Conservation (phyloP, 2,329 filamentous ascomycete species). For the Cercospora brassicicola region DNA sequence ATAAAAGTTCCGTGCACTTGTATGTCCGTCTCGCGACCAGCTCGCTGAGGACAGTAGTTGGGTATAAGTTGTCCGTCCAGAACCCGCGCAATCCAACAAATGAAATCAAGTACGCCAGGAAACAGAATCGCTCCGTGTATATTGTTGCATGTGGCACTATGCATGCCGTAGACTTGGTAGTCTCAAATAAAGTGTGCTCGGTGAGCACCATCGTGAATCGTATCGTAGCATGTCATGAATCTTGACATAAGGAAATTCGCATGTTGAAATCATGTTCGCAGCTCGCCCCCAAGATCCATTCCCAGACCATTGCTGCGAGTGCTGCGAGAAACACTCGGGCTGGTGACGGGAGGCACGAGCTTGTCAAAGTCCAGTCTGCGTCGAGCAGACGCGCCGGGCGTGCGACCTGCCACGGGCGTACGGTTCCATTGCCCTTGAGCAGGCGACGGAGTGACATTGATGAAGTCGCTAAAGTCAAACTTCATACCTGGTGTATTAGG, state of each 20-base stretch:
- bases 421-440: slow-evolving; percentile 79
- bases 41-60: slow-evolving; percentile 6
- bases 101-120: slow-evolving; percentile 1
- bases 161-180: slow-evolving; percentile 3
- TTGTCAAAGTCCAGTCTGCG: slow-evolving; percentile 81
- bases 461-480: slow-evolving; percentile 95
- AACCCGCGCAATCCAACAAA: slow-evolving; percentile 4
- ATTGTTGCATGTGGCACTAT: slow-evolving; percentile 12
- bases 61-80: slow-evolving; percentile 10
- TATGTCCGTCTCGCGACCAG: neutral
- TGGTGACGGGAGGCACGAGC: slow-evolving; percentile 58
- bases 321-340: slow-evolving; percentile 39
- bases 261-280: slow-evolving; percentile 36
- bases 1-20: slow-evolving; percentile 7
- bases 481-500: slow-evolving; percentile 77
- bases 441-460: slow-evolving; percentile 95
- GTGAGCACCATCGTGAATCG: slow-evolving; percentile 15
- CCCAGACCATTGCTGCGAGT: slow-evolving; percentile 56
- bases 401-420: slow-evolving; percentile 62
- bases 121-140: slow-evolving; percentile 11
- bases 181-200: slow-evolving; percentile 1
- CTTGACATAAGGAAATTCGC: slow-evolving; percentile 10
- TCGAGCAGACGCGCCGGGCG: slow-evolving; percentile 67
- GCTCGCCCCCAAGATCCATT: slow-evolving; percentile 66
- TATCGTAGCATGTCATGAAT: slow-evolving; percentile 19